A percentile compares a stretch with the other conserved stretches of the same genome.
Conservation (phyloP, 1,284 basidiomycete genomes). For the Trichosporon sp. region DNA sequence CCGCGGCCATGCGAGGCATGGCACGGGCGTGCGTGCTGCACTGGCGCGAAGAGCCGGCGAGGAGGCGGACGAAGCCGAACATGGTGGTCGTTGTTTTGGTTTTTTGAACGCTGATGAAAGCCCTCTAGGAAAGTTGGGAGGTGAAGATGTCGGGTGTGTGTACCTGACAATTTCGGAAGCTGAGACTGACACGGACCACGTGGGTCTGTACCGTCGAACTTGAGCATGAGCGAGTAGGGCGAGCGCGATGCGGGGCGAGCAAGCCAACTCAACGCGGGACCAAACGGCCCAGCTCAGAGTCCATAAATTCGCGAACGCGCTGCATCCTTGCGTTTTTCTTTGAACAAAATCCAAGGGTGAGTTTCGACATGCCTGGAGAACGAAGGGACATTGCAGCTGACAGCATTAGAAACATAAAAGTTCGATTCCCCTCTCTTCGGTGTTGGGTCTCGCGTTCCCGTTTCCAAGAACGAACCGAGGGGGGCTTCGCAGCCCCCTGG, state of each 20-base stretch:
- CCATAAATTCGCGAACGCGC: not conserved
- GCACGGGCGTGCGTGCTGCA: constrained; percentile 13
- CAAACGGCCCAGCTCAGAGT: not conserved
- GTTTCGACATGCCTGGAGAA: not conserved
- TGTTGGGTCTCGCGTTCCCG: constrained; percentile 47
- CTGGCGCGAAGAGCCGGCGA: constrained; percentile 16
- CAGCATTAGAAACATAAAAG: constrained; percentile 42
- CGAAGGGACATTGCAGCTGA: not conserved
- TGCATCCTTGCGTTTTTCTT: not conserved
- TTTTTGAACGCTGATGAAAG: not conserved
- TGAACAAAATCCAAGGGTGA: constrained; percentile 8
- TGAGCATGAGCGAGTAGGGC: not conserved
- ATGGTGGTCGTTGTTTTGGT: constrained; percentile 2
- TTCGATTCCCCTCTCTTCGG: constrained; percentile 44
- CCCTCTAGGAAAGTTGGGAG: not conserved
- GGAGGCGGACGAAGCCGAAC: constrained; percentile 8
- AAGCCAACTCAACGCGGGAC: not conserved
- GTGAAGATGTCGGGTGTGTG: not conserved
- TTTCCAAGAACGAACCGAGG: constrained; percentile 38
- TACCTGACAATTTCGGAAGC: not conserved
- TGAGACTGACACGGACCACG: not conserved
- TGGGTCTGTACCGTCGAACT: not conserved
- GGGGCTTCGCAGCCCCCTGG: constrained; percentile 11
- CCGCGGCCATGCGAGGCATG: constrained; percentile 3
- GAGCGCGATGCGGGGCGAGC: not conserved